Conservation (phyloP, 1,139 yeast species). For the Saccharomycopsis hybrid region DNA sequence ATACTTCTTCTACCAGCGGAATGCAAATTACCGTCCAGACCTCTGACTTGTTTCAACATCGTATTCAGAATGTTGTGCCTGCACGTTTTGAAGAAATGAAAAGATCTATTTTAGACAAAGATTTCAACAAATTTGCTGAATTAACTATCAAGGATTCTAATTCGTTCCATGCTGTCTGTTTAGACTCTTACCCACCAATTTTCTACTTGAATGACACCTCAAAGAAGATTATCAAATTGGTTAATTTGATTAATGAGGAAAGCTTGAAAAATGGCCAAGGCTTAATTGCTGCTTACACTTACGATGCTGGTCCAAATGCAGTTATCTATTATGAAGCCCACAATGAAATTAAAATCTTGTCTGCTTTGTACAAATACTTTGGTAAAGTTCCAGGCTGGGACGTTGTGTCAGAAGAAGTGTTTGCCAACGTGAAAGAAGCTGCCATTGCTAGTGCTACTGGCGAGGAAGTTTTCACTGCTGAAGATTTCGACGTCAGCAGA, state of each 20-base stretch:
- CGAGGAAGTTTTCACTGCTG: conserved; percentile 21
- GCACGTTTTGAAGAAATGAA: conserved; percentile 78
- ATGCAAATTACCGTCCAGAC: conserved; percentile 94
- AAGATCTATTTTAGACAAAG: conserved; percentile 57
- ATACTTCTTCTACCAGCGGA: conserved; percentile 89
- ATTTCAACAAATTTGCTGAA: conserved; percentile 76
- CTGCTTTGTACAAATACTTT: conserved; percentile 51
- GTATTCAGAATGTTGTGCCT: conserved; percentile 80
- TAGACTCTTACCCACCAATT: conserved; percentile 93
- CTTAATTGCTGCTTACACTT: conserved; percentile 84
- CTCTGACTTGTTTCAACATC: conserved; percentile 74
- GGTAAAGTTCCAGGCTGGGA: conserved; percentile 68
- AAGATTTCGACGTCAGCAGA: conserved; percentile 50
- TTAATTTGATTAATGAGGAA: conserved; percentile 66
- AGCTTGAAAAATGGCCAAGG: conserved; percentile 25
- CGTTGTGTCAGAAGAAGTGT: conserved; percentile 30
- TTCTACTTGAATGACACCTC: conserved; percentile 96
- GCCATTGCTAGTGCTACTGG: background rate
- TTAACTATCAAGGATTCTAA: conserved; percentile 95
- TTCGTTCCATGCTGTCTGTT: conserved; percentile 94
- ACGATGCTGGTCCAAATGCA: conserved; percentile 99
- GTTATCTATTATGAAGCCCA: conserved; percentile 80
- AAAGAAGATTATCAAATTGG: conserved; percentile 72
- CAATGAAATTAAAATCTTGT: conserved; percentile 62
- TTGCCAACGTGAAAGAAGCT: conserved; percentile 31